A percentile compares a stretch with the other conserved stretches of the same genome.
These are phyloP conservation scores for Circinella umbellata DNA, from an alignment of 371 early-diverging fungal species.

Conservation along the genomic window DNA sequence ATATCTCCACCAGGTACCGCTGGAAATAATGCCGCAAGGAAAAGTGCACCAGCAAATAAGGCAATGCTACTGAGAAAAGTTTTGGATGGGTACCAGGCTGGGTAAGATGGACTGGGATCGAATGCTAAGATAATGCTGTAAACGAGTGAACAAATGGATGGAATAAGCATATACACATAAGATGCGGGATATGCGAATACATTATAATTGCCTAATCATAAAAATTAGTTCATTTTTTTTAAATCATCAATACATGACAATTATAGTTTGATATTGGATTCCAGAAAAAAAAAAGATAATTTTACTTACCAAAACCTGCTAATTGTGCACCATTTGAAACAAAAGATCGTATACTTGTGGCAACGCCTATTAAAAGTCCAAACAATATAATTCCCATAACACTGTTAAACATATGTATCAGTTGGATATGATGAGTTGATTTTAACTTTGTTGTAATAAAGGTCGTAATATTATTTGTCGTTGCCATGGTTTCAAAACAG, in stretches of 20 bases:
- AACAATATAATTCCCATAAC: slow-evolving; percentile 16
- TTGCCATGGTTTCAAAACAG: background rate
- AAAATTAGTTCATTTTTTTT: background rate
- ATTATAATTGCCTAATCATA: slow-evolving; percentile 35
- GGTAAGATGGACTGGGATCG: slow-evolving; percentile 41
- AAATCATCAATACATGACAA: background rate
- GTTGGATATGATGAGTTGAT: slow-evolving; percentile 21
- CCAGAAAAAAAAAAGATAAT: background rate
- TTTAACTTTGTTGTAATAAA: slow-evolving; percentile 1
- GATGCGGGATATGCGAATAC: slow-evolving; percentile 49
- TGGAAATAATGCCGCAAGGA: slow-evolving; percentile 39
- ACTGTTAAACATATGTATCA: slow-evolving; percentile 20
- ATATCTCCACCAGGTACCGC: slow-evolving; percentile 42
- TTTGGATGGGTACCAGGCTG: slow-evolving; percentile 46
- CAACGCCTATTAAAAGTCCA: slow-evolving; percentile 28
- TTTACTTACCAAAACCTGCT: slow-evolving; percentile 42
- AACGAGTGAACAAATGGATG: slow-evolving; percentile 29
- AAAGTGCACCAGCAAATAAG: slow-evolving; percentile 27
- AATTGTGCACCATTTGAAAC: slow-evolving; percentile 31
- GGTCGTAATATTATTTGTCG: background rate
- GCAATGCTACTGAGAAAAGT: slow-evolving; percentile 30
- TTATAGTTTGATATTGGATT: background rate
- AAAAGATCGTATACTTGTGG: slow-evolving; percentile 31
- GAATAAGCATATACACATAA: slow-evolving; percentile 50
- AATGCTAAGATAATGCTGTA: slow-evolving; percentile 39